These are phyloP conservation scores for Colletotrichum zoysiae DNA, from an alignment of 2,329 filamentous ascomycete species.

Conservation along the genomic window DNA sequence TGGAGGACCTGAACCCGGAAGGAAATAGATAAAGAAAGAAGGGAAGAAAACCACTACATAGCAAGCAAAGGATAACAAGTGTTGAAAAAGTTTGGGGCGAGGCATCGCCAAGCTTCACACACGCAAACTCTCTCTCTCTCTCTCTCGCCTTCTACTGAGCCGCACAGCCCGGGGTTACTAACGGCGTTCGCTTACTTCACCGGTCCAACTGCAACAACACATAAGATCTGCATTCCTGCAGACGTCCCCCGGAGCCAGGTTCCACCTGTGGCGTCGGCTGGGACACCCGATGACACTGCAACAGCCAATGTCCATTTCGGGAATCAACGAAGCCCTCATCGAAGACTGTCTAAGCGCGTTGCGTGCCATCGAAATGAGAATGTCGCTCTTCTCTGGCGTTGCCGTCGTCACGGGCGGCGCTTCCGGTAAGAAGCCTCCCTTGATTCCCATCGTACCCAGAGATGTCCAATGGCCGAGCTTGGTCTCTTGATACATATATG, in stretches of 20 bases:
- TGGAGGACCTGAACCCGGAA: not conserved
- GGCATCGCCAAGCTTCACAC: not conserved
- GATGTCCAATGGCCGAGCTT: not conserved
- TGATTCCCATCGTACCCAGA: too few relatives aligned
- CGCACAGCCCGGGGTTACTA: not conserved
- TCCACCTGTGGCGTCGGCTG: not conserved
- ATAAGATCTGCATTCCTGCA: slow-evolving; percentile 15
- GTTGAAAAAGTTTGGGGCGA: not conserved
- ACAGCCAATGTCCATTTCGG: not conserved
- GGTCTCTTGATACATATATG: not conserved
- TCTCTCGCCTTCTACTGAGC: not conserved
- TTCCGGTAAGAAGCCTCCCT: slow-evolving; percentile 46
- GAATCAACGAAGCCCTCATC: slow-evolving; percentile 17
- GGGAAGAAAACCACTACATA: not conserved
- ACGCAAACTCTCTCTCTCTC: not conserved
- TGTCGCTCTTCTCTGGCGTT: slow-evolving; percentile 49
- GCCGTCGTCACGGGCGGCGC: slow-evolving; percentile 50
- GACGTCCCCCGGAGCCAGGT: not conserved
- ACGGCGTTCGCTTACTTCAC: not conserved
- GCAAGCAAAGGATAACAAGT: not conserved
- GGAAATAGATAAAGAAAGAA: too few relatives aligned
- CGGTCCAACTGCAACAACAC: not conserved
- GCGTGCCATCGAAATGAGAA: slow-evolving; percentile 30
- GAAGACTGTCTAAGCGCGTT: slow-evolving; percentile 8
- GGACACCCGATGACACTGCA: not conserved